Percentiles rank a stretch among this genome's conserved stretches.
phyloP scores from a whole-genome alignment of 805 yeast genomes.

The Ogataea kodamae region DNA sequence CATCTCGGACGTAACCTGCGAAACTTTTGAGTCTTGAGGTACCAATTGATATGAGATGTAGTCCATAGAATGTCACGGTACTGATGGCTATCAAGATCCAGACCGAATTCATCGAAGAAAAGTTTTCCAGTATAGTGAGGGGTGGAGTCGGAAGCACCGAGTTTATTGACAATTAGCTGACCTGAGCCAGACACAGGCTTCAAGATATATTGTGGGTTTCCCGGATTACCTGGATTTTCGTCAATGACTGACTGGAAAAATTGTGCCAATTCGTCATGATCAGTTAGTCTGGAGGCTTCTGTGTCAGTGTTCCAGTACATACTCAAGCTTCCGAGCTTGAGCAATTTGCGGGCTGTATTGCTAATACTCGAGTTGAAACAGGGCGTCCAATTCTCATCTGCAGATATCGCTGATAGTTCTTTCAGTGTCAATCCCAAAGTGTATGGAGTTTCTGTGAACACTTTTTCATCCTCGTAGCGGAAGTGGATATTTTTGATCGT shows the following conservation, averaged over 20 bases:
- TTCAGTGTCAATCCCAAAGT: conserved; percentile 78
- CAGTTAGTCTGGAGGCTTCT: conserved; percentile 43
- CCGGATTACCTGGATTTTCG: conserved; percentile 23
- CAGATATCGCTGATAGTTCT: conserved; percentile 88
- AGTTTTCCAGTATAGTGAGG: conserved; percentile 76
- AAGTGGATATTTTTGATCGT: conserved; percentile 89
- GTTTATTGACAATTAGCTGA: conserved; percentile 72
- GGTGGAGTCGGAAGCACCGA: conserved; percentile 60
- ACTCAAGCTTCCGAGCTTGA: conserved; percentile 70
- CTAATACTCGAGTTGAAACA: conserved; percentile 74
- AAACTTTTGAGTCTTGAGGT: conserved; percentile 69
- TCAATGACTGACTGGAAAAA: conserved; percentile 46
- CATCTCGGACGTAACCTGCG: conserved; percentile 63
- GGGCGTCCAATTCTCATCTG: conserved; percentile 82
- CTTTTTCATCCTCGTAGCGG: conserved; percentile 79
- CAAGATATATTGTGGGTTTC: conserved; percentile 53
- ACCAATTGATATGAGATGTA: conserved; percentile 77
- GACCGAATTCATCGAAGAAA: conserved; percentile 83
- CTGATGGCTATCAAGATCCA: conserved; percentile 80
- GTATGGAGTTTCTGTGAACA: conserved; percentile 71
- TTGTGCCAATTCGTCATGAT: conserved; percentile 46
- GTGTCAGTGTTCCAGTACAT: conserved; percentile 81
- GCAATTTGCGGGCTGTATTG: conserved; percentile 65
- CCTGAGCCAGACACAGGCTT: conserved; percentile 91
- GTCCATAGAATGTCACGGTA: conserved; percentile 80